Percentiles rank a stretch among this genome's conserved stretches.
Evolutionary conservation across 140 eudicot species (phyloP).

Genomic region (Ambrosia hybrid): DNA sequence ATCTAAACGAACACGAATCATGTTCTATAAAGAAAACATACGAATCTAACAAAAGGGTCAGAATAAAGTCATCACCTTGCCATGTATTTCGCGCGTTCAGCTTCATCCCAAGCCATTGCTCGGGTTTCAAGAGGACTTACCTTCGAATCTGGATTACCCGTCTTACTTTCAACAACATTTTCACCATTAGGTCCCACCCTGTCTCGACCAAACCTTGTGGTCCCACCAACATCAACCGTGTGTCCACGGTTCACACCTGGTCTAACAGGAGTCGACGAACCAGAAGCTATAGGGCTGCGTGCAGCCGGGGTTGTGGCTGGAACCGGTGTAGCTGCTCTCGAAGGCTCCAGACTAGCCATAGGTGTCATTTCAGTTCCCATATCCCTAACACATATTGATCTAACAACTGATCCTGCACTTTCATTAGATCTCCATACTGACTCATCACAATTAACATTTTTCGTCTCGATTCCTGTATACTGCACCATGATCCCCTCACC

Average conservation of each 20-base stretch:
- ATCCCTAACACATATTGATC: constrained; percentile 78
- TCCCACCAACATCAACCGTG: constrained; percentile 23
- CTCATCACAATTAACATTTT: constrained; percentile 68
- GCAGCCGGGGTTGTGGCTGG: constrained; percentile 74
- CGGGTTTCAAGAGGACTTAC: constrained; percentile 68
- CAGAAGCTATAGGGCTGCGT: constrained; percentile 70
- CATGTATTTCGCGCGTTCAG: constrained; percentile 88
- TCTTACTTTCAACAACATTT: constrained; percentile 27
- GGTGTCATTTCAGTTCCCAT: constrained; percentile 99
- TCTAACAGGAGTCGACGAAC: constrained; percentile 67
- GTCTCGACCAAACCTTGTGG: constrained; percentile 52
- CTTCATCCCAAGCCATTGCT: constrained; percentile 99
- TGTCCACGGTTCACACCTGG: constrained; percentile 13
- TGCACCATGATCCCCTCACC: constrained; percentile 24
- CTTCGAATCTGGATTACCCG: constrained; percentile 32
- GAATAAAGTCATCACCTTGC: constrained; percentile 55
- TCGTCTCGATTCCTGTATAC: constrained; percentile 58
- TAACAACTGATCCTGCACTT: constrained; percentile 45
- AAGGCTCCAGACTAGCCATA: constrained; percentile 86
- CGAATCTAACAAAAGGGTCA: constrained; percentile 1
- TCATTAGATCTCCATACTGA: constrained; percentile 54
- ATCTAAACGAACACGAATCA: neutral
- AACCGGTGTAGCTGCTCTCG: constrained; percentile 84
- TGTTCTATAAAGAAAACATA: neutral
- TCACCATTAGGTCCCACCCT: constrained; percentile 41